Conservation (phyloP, 2,329 filamentous ascomycete genomes). For the Huntiella abstrusa region DNA sequence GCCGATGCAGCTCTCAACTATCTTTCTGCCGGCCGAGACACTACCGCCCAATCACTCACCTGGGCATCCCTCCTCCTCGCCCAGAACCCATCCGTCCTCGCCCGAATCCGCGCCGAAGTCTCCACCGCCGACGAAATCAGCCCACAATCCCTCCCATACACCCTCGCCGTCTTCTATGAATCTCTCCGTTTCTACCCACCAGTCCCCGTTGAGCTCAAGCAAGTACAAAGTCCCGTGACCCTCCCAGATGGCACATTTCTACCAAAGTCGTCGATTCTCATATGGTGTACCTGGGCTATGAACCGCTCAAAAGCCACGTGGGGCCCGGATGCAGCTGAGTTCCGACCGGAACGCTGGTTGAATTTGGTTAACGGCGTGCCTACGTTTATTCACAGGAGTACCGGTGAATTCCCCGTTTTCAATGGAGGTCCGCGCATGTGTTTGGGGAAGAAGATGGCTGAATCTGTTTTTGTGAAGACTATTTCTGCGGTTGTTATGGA, state of each 20-base stretch:
- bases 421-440: slow-evolving; percentile 44
- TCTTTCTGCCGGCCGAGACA: slow-evolving; percentile 45
- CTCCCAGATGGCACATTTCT: slow-evolving; percentile 43
- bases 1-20: slow-evolving; percentile 48
- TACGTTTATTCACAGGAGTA: slow-evolving; percentile 23
- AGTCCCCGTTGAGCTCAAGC: slow-evolving; percentile 47
- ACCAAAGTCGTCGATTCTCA: slow-evolving; percentile 31
- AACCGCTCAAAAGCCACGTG: slow-evolving; percentile 36
- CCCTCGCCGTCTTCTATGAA: slow-evolving; percentile 44
- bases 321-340: slow-evolving; percentile 36
- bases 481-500: slow-evolving; percentile 28
- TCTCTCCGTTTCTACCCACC: slow-evolving; percentile 42
- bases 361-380: slow-evolving; percentile 16
- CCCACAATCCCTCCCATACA: slow-evolving; percentile 28
- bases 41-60: slow-evolving; percentile 44
- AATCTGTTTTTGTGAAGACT: slow-evolving; percentile 37
- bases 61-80: slow-evolving; percentile 46
- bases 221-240: slow-evolving; percentile 30
- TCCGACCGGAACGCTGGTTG: slow-evolving; percentile 40
- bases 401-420: slow-evolving; percentile 44
- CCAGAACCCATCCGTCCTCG: slow-evolving; percentile 24
- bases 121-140: slow-evolving; percentile 13
- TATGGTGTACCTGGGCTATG: slow-evolving; percentile 49
- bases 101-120: slow-evolving; percentile 26
- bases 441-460: slow-evolving; percentile 46